Evolutionary conservation across 2,329 filamentous ascomycete species (phyloP), one percentile per base, ranked within the genome.

Genomic region (Zymoseptoria tritici): DNA sequence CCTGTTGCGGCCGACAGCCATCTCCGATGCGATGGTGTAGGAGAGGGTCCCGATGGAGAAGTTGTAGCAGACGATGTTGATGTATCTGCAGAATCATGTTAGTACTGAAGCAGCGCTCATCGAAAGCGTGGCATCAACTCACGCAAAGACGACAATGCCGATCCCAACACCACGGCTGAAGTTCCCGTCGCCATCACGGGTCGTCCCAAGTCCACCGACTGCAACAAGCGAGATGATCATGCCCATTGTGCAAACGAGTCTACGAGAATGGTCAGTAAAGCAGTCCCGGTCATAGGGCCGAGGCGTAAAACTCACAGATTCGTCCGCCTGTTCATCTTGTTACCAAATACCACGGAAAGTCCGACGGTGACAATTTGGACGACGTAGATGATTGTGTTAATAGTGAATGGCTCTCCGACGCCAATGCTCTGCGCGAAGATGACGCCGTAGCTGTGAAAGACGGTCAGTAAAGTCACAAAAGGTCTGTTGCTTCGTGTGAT

Each of bases 1-100:
- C 54, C 76, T 71, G 67, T 81, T 81, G 13, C 73, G 74, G 3
- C 79, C 79, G 22, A 79, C 77, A 0, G 79, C 75, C 74, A 79
- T 77, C 62, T 81, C 79, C 3, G 73, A 75, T 1, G 69, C 68
- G 46, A 65, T 65, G 4, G 63, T 65, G 55, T 65, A 65, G 13
- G 63, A 65, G 7, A 65, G 53, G 1, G 63, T 65, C 24, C 63
- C 63, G 50, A 65, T 65, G 4, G 63, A 65, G 58, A 64, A 65
- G 57, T 65, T 65, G 56, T 65, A 65, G 55, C 63, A 65, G 19
- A 65, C 61, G 50, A 64, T 63, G 52, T 64, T 64, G 63, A 64
- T 63, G 61, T 64, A 64, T 19, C 52, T 53, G 22, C 20, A 24
- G 20, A 9, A 21, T 4, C 13, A 16, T 21, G 7, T 52, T 19